Evolutionary conservation across 139 green algal species (phyloP), one percentile per base, ranked within the genome.

Genomic region (Chlamydomonas sp.): DNA sequence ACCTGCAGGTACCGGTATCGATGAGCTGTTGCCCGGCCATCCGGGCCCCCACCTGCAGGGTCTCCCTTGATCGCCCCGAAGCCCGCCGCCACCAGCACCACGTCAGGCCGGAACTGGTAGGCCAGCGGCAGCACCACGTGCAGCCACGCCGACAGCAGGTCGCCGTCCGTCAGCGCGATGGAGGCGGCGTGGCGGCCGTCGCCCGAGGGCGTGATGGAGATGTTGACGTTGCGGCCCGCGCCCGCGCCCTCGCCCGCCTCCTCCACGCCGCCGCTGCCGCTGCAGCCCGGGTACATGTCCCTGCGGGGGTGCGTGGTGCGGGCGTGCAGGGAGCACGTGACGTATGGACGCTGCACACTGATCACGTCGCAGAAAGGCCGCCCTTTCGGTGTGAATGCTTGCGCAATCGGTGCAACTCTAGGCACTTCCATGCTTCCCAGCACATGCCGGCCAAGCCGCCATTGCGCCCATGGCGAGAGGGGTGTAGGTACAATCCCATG

Each of bases 31-130:
- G 10, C 10, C 66, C 66, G 66, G 10, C 66, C 66, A 18, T 10
- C 10, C 66, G 12, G 66, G 10, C 66, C 66, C 66, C 10, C 84
- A 94, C 92, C 92, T 1, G 91, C 6, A 2, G 93, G 89, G 83
- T 96, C 93, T 3, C 91, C 91, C 59, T 90, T 77, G 5, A 93
- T 93, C 5, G 94, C 93, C 62, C 94, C 94, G 88, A 97, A 97
- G 69, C 95, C 95, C 10, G 94, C 94, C n/a, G 94, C 92, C 59
- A 97, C 91, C 60, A 97, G 84, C 15, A 96, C 85, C 7, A 97
- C 61, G 15, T 96, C 88, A 1, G 95, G 95, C n/a, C 85, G 69
- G 78, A 95, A 97, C 82, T 95, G 86, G 1, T 91, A 86, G 10
- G 91, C 94, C 58, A 96, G 90, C 57, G 95, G 95, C 80, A 96